Base-by-base conservation (phyloP, 192 early-diverging fungal genomes). In the Mortierella antarctica region DNA sequence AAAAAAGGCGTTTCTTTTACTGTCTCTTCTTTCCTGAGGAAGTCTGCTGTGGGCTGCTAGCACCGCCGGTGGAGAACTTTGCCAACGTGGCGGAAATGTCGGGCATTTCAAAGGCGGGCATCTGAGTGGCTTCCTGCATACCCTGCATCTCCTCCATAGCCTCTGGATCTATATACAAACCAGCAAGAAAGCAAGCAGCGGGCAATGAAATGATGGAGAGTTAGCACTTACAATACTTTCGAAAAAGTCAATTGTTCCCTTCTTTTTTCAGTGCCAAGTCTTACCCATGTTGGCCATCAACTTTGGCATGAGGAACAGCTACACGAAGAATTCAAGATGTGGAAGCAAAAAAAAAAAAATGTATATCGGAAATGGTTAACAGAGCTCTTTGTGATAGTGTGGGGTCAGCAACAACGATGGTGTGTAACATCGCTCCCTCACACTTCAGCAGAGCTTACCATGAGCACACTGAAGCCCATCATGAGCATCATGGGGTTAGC, bases 401-500 rank as follows among this genome's bases (percentile, higher is more conserved):
- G 11, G 3, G 18, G 21, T 44, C 6, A 47, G 58, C 15, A 7
- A 44, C 21, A 40, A 14, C 15, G 17, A 49, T 10, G 2, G 21
- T 21, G 21, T 21, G 45, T 62, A 7, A 18, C 13, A 13, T 62
- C 39, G 0, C 7, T 6, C 5, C 45, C n/a, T 23, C 20, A 44
- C 17, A 1, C 58, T 15, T 42, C n/a, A 42, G 11, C 44, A 21
- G 15, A 46, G 18, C 47, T 65, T 74, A 67, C 74, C 82, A 88
- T 84, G 12, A 88, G 2, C 7, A 68, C 84, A 82, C 87, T 87
- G 48, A 87, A 65, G 17, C 87, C 89, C 81, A 88, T 84, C 86
- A 90, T 87, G 54, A 90, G 72, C 71, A 90, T 82, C 85, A 88
- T 87, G 9, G 89, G 89, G 74, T 90, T 90, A 53, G 83, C 83